Evolutionary conservation across 2,329 filamentous ascomycete species (phyloP).

Genomic region (Alternaria arborescens): DNA sequence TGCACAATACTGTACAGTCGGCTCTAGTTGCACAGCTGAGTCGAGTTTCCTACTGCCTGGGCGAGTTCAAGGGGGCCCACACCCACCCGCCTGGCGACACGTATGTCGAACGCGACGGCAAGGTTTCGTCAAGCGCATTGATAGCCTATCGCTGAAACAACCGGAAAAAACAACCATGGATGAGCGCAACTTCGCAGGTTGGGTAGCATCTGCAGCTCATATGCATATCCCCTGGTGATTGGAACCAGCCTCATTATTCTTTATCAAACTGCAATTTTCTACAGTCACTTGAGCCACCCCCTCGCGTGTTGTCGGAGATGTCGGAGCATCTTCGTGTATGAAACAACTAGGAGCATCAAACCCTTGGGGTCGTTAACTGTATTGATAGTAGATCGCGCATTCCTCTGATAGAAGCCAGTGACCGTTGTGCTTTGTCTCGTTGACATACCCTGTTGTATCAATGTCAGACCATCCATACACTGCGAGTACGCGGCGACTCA

Average conservation of each 20-base stretch:
- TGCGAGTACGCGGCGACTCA: not conserved
- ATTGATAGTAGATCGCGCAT: not conserved
- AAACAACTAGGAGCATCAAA: not conserved
- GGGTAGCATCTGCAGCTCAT: not conserved
- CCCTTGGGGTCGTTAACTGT: not conserved
- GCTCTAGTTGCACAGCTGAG: not conserved
- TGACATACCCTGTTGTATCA: not conserved
- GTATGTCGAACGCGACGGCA: not conserved
- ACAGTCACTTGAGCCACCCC: not conserved
- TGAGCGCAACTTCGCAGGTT: not conserved
- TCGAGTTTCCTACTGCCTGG: not conserved
- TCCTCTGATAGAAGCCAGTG: slow-evolving; percentile 28
- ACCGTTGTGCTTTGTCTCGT: not conserved
- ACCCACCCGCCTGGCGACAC: not conserved
- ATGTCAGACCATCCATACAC: not conserved
- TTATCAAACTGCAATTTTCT: not conserved
- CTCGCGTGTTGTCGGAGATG: not conserved
- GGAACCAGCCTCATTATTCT: not conserved
- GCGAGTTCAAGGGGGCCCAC: not conserved
- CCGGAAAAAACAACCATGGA: not conserved
- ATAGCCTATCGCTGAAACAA: not conserved
- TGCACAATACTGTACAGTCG: not conserved
- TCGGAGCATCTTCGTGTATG: not conserved
- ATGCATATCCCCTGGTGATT: not conserved
- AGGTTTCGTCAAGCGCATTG: slow-evolving; percentile 1